phyloP scores from a whole-genome alignment of 805 yeast species.

The Lachancea kluyveri region DNA sequence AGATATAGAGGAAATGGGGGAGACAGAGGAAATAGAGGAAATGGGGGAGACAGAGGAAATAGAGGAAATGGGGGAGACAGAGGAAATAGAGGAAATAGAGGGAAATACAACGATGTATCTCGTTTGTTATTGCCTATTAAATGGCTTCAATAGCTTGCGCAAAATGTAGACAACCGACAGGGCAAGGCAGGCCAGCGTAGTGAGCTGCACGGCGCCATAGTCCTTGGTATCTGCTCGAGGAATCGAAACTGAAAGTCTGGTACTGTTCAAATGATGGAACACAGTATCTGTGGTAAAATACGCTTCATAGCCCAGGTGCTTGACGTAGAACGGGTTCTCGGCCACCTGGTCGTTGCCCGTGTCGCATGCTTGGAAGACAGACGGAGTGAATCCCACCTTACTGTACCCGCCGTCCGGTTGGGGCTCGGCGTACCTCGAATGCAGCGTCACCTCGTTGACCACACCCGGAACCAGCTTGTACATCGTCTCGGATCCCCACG shows the following conservation, averaged over 20 bases:
- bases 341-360: slow-evolving; percentile 21
- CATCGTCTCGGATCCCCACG: slow-evolving; percentile 44
- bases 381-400: slow-evolving; percentile 32
- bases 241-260: slow-evolving; percentile 27
- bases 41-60: too few relatives aligned
- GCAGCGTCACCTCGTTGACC: slow-evolving; percentile 37
- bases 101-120: too few relatives aligned
- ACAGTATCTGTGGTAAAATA: slow-evolving; percentile 41
- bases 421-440: slow-evolving; percentile 47
- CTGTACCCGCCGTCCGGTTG: slow-evolving; percentile 11
- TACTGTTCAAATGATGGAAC: slow-evolving; percentile 32
- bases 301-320: slow-evolving; percentile 38
- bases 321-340: slow-evolving; percentile 35
- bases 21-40: too few relatives aligned
- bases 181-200: slow-evolving; percentile 33
- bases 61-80: too few relatives aligned
- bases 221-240: slow-evolving; percentile 37
- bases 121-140: too few relatives aligned
- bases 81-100: too few relatives aligned
- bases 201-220: slow-evolving; percentile 28
- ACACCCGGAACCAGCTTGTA: slow-evolving; percentile 28
- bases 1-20: too few relatives aligned
- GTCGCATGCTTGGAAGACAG: slow-evolving; percentile 47
- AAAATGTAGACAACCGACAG: slow-evolving; percentile 32
- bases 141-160: slow-evolving; percentile 18